Conservation (phyloP, 2,329 filamentous ascomycete species). For the Plenodomus biglobosus region DNA sequence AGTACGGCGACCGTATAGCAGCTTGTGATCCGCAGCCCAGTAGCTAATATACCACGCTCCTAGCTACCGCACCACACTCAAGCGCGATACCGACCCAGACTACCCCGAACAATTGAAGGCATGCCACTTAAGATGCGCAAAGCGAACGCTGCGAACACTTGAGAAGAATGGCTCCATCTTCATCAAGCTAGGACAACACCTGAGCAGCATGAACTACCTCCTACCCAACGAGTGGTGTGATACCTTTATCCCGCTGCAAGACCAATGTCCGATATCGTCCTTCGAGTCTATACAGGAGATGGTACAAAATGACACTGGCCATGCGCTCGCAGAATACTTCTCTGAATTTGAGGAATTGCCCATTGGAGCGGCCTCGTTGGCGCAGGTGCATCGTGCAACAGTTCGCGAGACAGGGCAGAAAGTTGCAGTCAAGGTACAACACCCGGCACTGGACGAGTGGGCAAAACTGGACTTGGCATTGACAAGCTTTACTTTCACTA, state of each 20-base stretch:
- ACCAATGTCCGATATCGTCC: slow-evolving; percentile 91
- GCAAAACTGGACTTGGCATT: slow-evolving; percentile 82
- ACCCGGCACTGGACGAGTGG: slow-evolving; percentile 87
- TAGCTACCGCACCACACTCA: slow-evolving; percentile 87
- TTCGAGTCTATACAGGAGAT: slow-evolving; percentile 83
- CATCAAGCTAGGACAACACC: slow-evolving; percentile 94
- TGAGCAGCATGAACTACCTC: slow-evolving; percentile 95
- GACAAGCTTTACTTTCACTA: slow-evolving; percentile 86
- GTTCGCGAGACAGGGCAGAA: slow-evolving; percentile 78
- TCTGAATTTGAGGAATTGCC: slow-evolving; percentile 78
- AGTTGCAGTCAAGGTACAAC: slow-evolving; percentile 96
- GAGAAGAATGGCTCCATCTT: slow-evolving; percentile 98
- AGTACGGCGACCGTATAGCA: slow-evolving; percentile 56
- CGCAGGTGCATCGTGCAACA: slow-evolving; percentile 88
- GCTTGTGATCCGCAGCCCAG: slow-evolving; percentile 29
- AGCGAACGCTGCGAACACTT: slow-evolving; percentile 79
- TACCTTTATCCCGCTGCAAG: slow-evolving; percentile 94
- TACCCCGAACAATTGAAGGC: slow-evolving; percentile 69
- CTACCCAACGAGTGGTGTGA: slow-evolving; percentile 89
- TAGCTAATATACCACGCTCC: slow-evolving; percentile 16
- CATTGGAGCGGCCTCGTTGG: slow-evolving; percentile 89
- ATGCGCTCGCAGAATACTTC: slow-evolving; percentile 78
- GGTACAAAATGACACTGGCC: slow-evolving; percentile 81
- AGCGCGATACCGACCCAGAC: slow-evolving; percentile 65
- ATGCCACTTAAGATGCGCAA: slow-evolving; percentile 91